Evolutionary conservation across 1,284 basidiomycete species (phyloP), one percentile per base, ranked within the genome.

Genomic region (Stygiomarasmius scandens): DNA sequence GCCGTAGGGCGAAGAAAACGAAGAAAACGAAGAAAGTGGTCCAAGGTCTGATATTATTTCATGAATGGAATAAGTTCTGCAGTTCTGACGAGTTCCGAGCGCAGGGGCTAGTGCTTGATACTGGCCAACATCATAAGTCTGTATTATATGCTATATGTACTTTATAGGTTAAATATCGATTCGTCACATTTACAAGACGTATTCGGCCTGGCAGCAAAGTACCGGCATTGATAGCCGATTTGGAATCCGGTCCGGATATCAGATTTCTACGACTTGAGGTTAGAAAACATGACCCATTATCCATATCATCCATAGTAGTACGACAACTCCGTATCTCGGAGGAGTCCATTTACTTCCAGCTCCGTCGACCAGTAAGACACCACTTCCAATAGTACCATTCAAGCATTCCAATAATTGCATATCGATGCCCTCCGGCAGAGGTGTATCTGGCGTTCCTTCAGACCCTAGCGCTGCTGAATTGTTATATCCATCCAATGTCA

Each of bases 401-500:
- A 89, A 59, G 60, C 85, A 86, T 49, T 74, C 66, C 22, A 87
- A 61, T 45, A 85, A 70, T 1, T 69, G 73, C 12, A 66, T 66
- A 65, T 87, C 80, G 32, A 82, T 68, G 23, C 62, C 64, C 0
- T 62, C 52, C 0, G 81, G 82, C 19, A 52, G 9, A 2, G 49
- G 55, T 8, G 49, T 56, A 56, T 45, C 43, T 6, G 54, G n/a
- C 12, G 54, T 73, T 36, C 71, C 75, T 29, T 75, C 70, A 27
- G 78, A 74, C 14, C 68, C 63, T 32, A 82, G 68, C 16, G 74
- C 72, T 49, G 75, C 72, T 0, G 84, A 81, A 61, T 87, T 79
- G 64, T 89, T 87, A 68, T 88, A 90, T 1, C 85, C 85, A 59
- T 86, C 82, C 22, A 89, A 71, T 8, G 78, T 77, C 24, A 87